These are phyloP conservation scores for Caloboletus firmus DNA, from an alignment of 1,284 basidiomycete species.

Conservation along the genomic window DNA sequence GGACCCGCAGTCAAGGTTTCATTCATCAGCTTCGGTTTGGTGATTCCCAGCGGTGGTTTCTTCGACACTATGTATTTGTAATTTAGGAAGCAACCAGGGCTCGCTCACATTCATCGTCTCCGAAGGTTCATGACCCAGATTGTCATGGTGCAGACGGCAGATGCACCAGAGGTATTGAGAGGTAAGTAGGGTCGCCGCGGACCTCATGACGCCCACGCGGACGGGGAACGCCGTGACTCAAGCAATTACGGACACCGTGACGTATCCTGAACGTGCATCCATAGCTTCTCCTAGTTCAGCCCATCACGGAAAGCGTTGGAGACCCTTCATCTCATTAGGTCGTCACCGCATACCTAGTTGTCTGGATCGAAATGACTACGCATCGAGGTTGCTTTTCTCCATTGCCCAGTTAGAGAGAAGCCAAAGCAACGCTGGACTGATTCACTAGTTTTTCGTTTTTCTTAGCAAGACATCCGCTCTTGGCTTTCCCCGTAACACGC, in stretches of 20 bases:
- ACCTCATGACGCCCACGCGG: background rate
- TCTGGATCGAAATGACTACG: background rate
- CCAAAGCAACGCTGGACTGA: too few species aligned
- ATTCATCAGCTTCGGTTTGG: background rate
- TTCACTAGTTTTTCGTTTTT: background rate
- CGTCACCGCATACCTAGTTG: background rate
- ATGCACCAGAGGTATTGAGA: background rate
- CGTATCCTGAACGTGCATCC: background rate
- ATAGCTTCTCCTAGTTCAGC: background rate
- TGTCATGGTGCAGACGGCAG: background rate
- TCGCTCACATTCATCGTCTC: background rate
- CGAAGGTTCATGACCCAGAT: background rate
- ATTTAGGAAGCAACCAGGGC: conserved; percentile 4
- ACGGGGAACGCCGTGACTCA: background rate
- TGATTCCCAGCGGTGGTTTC: background rate
- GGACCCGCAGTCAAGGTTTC: conserved; percentile 4
- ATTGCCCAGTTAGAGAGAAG: background rate
- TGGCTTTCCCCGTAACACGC: background rate
- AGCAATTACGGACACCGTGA: background rate
- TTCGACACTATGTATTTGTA: conserved; percentile 3
- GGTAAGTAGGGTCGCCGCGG: background rate
- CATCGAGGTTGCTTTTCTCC: background rate
- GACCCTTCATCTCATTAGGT: background rate
- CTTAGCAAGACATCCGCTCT: background rate
- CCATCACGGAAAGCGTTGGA: background rate